phyloP scores from a whole-genome alignment of 2,329 filamentous ascomycete genomes.

The Claviceps sp. region DNA sequence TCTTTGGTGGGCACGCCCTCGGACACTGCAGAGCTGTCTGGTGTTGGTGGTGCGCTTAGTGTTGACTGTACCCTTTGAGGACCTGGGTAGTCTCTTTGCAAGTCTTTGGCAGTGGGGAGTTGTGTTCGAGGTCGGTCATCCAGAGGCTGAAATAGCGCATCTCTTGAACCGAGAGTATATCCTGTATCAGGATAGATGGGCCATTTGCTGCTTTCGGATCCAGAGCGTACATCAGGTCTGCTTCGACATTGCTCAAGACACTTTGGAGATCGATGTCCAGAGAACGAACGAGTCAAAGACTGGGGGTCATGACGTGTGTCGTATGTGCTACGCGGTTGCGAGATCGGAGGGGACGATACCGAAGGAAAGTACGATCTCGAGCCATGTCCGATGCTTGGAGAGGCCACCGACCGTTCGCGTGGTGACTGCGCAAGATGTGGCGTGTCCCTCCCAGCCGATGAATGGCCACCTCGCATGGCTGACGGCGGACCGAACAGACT shows the following conservation, averaged over 20 bases:
- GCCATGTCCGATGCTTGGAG: conserved; percentile 23
- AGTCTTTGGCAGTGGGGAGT: conserved; percentile 23
- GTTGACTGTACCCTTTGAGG: conserved; percentile 13
- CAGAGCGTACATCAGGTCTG: conserved; percentile 22
- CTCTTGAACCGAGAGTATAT: conserved; percentile 31
- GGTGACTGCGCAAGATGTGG: conserved; percentile 31
- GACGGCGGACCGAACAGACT: conserved; percentile 41
- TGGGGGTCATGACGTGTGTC: conserved; percentile 32
- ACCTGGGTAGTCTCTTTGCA: conserved; percentile 14
- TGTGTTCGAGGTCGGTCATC: conserved; percentile 23
- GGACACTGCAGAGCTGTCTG: conserved; percentile 17
- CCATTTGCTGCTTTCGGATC: conserved; percentile 26
- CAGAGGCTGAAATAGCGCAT: conserved; percentile 20
- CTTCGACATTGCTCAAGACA: conserved; percentile 25
- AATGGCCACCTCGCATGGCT: conserved; percentile 28
- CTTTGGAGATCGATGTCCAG: conserved; percentile 32
- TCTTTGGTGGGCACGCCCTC: conserved; percentile 41
- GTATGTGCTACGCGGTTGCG: conserved; percentile 32
- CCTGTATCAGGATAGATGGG: conserved; percentile 25
- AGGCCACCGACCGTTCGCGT: conserved; percentile 31
- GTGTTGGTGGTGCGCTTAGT: conserved; percentile 16
- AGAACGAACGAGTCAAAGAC: conserved; percentile 20
- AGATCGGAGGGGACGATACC: conserved; percentile 20
- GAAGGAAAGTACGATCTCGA: conserved; percentile 36
- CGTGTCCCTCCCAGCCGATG: conserved; percentile 33